Base-by-base conservation (phyloP, 179 eudicot genomes). In the Spergularia azorica region DNA sequence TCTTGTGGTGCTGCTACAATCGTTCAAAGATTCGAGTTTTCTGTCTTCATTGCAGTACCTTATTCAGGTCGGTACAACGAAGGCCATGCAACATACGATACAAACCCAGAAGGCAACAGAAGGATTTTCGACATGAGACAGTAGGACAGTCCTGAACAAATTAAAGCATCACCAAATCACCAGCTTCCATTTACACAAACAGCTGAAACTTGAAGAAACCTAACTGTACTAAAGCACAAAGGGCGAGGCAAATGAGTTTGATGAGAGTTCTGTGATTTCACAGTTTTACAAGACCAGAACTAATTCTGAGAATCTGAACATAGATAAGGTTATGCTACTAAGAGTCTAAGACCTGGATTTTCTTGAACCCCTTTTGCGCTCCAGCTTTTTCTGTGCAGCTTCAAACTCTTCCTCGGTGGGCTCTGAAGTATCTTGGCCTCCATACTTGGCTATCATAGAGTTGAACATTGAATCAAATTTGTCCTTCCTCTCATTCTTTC, bases 341-440 rank as follows among this genome's bases (percentile, higher is more conserved):
- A 50, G 62, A 77, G 83, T 76, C 79, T 88, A 83, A 43, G 62
- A 77, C 84, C 77, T 87, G 60, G 91, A 83, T 75, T 84, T 89
- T 65, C 77, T 84, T 0, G 90, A 81, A 0, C 80, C 70, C 80
- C 84, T 84, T 60, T 82, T 78, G 61, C 80, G 84, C 79, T 85
- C 88, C 65, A 95, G 63, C 69, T 80, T 95, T 75, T 75, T 86
- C 75, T 81, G 81, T 16, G 90, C 90, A 79, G 95, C 97, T 88
- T 86, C 91, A 67, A 95, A 95, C 83, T 95, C 99, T 85, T 91
- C 99, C 15, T 95, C 97, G 1, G 90, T 88, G 26, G 97, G 99
- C 75, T 95, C 97, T 32, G 97, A 78, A 58, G 72, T 36, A 66
- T 64, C 67, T 26, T 84, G 89, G 55, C 92, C 91, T 2, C 97